Base-by-base conservation (phyloP, 2,329 filamentous ascomycete species). In the Fusarium albosuccineum region DNA sequence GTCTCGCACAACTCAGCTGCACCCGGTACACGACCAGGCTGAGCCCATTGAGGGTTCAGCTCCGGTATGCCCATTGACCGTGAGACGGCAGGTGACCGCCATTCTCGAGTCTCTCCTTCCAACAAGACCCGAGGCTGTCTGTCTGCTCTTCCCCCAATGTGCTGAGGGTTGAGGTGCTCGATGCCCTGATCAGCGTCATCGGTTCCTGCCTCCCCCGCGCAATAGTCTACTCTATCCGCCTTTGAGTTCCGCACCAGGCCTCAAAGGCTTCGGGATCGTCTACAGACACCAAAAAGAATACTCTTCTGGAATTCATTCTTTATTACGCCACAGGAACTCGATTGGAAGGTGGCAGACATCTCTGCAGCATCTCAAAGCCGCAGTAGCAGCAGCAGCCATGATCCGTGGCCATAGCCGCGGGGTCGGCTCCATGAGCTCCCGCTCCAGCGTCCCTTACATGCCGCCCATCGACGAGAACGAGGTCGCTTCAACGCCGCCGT, bases 381-480 rank as follows among this genome's bases (percentile, higher is more conserved):
- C 14, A 30, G 14, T 14, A 33, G 22, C 52, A 14, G 2, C 30
- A 16, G 36, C 17, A 48, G 30, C 46, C 42, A 73, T 73, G 70
- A 66, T 48, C 26, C 64, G 62, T 65, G 67, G 63, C 34, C 66
- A 72, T 14, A 57, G 37, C 49, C 67, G 63, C 41, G 48, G 62
- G 45, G 34, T 41, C 8, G 51, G 58, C 17, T 66, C 67, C 17
- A 42, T 62, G 27, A 64, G 60, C 62, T 72, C 72, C 5, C 66
- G 75, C 50, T 66, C 71, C 46, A 72, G 73, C 42, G 64, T 74
- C 48, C 72, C 74, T 34, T 72, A 73, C 37, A 75, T 82, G 73
- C 79, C 80, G 17, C 72, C 79, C 55, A 79, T 81, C 56, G 73
- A 72, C 30, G 79, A 82, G 70, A 74, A 80, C 63, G 76, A 77